A percentile compares a stretch with the other conserved stretches of the same genome.
These are phyloP conservation scores for Medicago truncatula DNA, from an alignment of 306 rosid species.

Conservation along the genomic window MtrunA17r5.0-ANR NC_053049.1:37363001-37363500, in stretches of 20 bases:
- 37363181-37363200: slow-evolving; percentile 47
- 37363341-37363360: slow-evolving; percentile 27
- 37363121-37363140: slow-evolving; percentile 41
- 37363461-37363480: slow-evolving; percentile 48
- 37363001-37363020: slow-evolving; percentile 4
- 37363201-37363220: slow-evolving; percentile 40
- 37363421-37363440: slow-evolving; percentile 55
- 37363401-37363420: slow-evolving; percentile 48
- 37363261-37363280: slow-evolving; percentile 20
- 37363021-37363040: background rate
- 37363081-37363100: slow-evolving; percentile 48
- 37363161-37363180: slow-evolving; percentile 63
- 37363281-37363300: slow-evolving; percentile 40
- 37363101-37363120: slow-evolving; percentile 51
- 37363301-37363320: slow-evolving; percentile 48
- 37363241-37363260: background rate
- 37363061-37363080: slow-evolving; percentile 27
- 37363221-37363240: slow-evolving; percentile 26
- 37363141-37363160: slow-evolving; percentile 43
- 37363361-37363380: slow-evolving; percentile 4
- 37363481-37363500: slow-evolving; percentile 54
- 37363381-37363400: slow-evolving; percentile 37
- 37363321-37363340: slow-evolving; percentile 63
- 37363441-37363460: slow-evolving; percentile 45
- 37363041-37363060: background rate